Conservation (phyloP, 2,329 filamentous ascomycete species). For the Fusarium papillatum region DNA sequence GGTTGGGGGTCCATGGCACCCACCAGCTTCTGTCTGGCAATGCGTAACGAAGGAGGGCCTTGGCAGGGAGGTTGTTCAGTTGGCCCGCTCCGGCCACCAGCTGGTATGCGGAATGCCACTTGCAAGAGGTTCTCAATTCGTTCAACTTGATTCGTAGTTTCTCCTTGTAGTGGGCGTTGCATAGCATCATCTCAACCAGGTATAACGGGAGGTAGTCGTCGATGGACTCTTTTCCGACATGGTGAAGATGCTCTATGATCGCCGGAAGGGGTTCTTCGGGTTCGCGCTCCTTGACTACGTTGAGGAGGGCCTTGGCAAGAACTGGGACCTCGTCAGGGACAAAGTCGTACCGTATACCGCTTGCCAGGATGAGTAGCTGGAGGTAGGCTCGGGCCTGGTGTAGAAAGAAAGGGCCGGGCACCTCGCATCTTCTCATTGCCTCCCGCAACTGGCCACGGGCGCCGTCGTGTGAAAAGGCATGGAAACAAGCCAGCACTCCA, state of each 20-base stretch:
- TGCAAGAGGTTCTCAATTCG: background rate
- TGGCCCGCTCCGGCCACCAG: conserved; percentile 13
- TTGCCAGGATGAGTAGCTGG: conserved; percentile 21
- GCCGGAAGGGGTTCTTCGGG: conserved; percentile 1
- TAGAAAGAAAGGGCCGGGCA: conserved; percentile 4
- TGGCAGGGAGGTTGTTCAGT: background rate
- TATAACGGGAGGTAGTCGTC: conserved; percentile 14
- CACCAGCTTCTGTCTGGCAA: conserved; percentile 16
- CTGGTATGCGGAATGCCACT: conserved; percentile 12
- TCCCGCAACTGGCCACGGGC: conserved; percentile 10
- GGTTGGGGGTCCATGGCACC: conserved; percentile 18
- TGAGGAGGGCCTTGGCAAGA: conserved; percentile 10
- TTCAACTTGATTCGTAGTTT: conserved; percentile 9
- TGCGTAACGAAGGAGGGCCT: conserved; percentile 3
- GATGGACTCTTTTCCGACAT: conserved; percentile 11
- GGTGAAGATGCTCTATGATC: conserved; percentile 5
- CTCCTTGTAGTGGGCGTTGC: conserved; percentile 8
- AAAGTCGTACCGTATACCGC: background rate
- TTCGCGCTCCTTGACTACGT: conserved; percentile 9
- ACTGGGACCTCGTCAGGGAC: background rate
- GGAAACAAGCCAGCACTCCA: conserved; percentile 20
- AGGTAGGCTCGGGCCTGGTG: conserved; percentile 19
- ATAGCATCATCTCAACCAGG: conserved; percentile 14
- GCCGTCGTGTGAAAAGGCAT: conserved; percentile 10
- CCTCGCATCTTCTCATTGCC: conserved; percentile 6